Percentiles rank a stretch among this genome's conserved stretches.
These are phyloP conservation scores for Lipomyces sp. DNA, from an alignment of 805 yeast genomes.

Conservation along the genomic window DNA sequence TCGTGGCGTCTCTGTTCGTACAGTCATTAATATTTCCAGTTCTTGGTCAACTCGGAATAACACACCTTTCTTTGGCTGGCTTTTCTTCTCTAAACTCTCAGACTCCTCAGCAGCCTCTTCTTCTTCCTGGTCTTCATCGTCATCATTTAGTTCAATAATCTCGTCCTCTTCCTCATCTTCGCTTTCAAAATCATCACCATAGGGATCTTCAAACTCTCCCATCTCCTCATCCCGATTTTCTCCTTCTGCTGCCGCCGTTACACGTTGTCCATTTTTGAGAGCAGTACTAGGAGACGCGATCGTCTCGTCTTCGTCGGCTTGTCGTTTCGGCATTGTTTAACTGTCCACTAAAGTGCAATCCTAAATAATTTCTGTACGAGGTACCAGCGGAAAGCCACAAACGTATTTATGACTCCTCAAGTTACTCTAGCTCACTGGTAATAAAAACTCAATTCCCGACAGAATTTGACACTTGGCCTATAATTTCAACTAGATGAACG, in stretches of 20 bases:
- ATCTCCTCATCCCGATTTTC: slow-evolving; percentile 43
- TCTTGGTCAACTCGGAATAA: not conserved
- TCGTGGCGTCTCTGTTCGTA: slow-evolving; percentile 49
- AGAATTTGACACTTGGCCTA: not conserved
- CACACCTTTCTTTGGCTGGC: slow-evolving; percentile 43
- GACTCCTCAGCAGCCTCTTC: slow-evolving; percentile 22
- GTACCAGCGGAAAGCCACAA: no score
- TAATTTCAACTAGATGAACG: no score
- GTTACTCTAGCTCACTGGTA: not conserved
- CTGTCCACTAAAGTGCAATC: not conserved
- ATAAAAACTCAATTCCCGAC: not conserved
- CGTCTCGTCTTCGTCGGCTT: slow-evolving; percentile 18
- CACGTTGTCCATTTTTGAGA: slow-evolving; percentile 20
- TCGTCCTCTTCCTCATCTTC: slow-evolving; percentile 69
- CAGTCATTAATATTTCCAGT: not conserved
- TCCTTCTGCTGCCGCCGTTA: slow-evolving; percentile 5
- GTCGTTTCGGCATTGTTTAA: slow-evolving; percentile 31
- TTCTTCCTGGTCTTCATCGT: slow-evolving; percentile 65
- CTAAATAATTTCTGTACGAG: not conserved
- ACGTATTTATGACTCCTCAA: no score
- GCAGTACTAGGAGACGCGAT: not conserved
- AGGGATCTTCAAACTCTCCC: slow-evolving; percentile 68
- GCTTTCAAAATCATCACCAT: slow-evolving; percentile 54
- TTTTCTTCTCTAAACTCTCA: slow-evolving; percentile 46
- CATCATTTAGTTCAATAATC: slow-evolving; percentile 75